Evolutionary conservation across 169 alveolate species (phyloP).

Genomic region (Neospora caninum): DNA sequence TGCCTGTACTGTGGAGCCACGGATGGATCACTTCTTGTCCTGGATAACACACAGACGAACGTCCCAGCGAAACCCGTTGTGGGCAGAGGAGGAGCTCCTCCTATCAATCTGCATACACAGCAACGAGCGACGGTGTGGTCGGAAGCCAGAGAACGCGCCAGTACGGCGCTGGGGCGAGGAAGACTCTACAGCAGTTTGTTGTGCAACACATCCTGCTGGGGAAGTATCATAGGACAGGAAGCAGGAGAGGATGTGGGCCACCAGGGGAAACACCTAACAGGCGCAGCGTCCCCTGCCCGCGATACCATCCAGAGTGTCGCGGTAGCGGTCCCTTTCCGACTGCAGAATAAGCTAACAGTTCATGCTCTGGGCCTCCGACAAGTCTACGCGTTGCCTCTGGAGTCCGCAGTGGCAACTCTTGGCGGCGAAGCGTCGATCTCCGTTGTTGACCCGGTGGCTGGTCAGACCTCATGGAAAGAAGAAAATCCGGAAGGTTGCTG

Average conservation of each 20-base stretch:
- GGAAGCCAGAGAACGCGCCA: background rate
- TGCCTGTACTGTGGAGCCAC: constrained; percentile 56
- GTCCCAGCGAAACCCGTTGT: constrained; percentile 22
- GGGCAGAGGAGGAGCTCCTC: constrained; percentile 48
- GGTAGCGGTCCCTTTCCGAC: constrained; percentile 34
- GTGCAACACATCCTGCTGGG: constrained; percentile 28
- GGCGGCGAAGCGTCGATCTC: constrained; percentile 67
- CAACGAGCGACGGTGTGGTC: background rate
- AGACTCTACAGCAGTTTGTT: background rate
- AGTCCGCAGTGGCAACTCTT: constrained; percentile 62
- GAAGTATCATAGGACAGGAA: background rate
- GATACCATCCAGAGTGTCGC: background rate
- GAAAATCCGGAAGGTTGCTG: constrained; percentile 56
- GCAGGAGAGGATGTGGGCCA: background rate
- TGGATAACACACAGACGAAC: constrained; percentile 19
- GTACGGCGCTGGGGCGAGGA: background rate
- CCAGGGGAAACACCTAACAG: background rate
- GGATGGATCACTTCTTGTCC: constrained; percentile 52
- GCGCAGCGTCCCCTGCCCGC: background rate
- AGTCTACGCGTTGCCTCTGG: constrained; percentile 57
- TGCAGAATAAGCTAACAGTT: constrained; percentile 37
- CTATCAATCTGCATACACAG: constrained; percentile 24
- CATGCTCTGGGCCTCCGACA: constrained; percentile 52
- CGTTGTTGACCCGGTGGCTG: constrained; percentile 59
- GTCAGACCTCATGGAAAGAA: constrained; percentile 65